Base-by-base conservation (phyloP, 805 yeast genomes). In the Candida qinlingensis region DNA sequence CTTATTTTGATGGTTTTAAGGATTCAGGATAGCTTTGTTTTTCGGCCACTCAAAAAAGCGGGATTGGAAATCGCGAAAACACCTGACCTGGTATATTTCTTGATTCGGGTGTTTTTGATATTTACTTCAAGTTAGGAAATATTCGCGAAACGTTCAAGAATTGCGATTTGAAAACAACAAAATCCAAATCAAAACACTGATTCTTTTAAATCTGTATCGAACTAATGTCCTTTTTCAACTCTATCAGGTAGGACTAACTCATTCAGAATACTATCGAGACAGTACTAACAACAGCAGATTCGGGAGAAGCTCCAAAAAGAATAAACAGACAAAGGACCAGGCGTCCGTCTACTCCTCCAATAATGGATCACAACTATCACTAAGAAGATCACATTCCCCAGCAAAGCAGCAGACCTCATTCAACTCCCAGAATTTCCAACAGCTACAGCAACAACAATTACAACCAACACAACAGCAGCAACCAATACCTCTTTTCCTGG, bases 271-370 rank as follows among this genome's bases (percentile, higher is more conserved):
- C 6, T 26, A 34, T 10, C 13, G 6, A 8, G n/a, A 11, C 10
- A 11, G 6, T 26, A 29, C 39, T 11, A n/a, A 50, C 33, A 39
- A 43, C 50, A 49, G 76, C 35, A 47, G 85, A 8, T 78, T 81
- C 54, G 83, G 85, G n/a, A 74, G 85, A 59, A 69, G 69, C 48
- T 71, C 76, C 12, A 75, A 76, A 49, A 75, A 75, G 61, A 73
- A 63, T 53, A 73, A 74, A 59, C 69, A 68, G 35, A 62, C 60
- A 39, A 62, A 61, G 28, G 63, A 61, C 37, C 62, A 56, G 50
- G 51, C 58, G 7, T 59, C 66, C 7, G 41, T 59, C 28, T 69
- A 66, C 46, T 74, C 66, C 48, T 73, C 65, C 52, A 72, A 64
- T 41, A 76, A 76, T 52, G 74, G 71, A 9, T 77, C 82, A 0